Evolutionary conservation across 495 filamentous ascomycete genomes (phyloP), one percentile per base, ranked within the genome.

Genomic region (Glarea lozoyensis): DNA sequence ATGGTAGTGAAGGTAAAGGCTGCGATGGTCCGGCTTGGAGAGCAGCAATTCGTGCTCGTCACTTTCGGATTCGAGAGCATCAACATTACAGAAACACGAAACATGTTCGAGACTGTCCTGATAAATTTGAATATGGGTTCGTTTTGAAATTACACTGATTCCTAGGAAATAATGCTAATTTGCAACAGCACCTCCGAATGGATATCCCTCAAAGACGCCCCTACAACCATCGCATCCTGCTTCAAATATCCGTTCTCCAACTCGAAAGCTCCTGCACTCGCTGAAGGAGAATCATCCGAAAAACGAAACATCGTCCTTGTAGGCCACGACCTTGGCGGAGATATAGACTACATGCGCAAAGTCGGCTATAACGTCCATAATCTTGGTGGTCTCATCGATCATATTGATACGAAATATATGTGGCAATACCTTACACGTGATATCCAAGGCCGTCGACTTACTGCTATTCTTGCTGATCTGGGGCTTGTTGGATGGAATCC

Each of bases 51-150:
- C 64, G 69, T 29, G 74, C 76, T 12, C 73, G 79, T 20, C 92
- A 98, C 58, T 75, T 95, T 48, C 74, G 83, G 19, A 77, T 94
- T 45, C 53, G 59, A 4, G 90, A 98, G 56, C 61, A 88, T 53
- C 42, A 58, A 0, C 62, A 79, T 54, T 61, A 79, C 12, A 51
- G 64, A 40, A 98, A 98, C 58, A 48, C 42, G 0, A 62, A 70
- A 2, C 87, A 73, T 44, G 69, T 92, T 10, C 25, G 42, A 2
- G 88, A 89, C 15, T 87, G 82, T 46, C 75, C 86, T 2, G 77
- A 82, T 29, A 47, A 50, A 1, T 98, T 95, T 53, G 65, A 81
- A 34, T 96, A 93, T 55, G 92, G 86, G 55, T 73, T 53, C 46
- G 60, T 37, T 1, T 19, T 12, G 7, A 18, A 17, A 4, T 21